Conservation (phyloP, 768 basidiomycete genomes). For the Basidioascus undulatus region DNA sequence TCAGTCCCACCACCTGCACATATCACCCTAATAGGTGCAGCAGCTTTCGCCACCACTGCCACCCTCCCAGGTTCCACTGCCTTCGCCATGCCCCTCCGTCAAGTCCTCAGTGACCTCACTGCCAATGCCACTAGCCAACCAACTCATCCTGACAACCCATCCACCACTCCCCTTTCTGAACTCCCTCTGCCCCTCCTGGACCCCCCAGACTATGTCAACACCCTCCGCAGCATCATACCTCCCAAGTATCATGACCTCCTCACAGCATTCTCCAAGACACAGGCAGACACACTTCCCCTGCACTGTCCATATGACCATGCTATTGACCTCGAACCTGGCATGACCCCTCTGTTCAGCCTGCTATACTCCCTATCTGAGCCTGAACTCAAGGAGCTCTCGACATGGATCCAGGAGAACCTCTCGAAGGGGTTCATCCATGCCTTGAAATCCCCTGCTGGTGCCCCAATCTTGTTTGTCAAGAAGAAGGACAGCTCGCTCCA, state of each 20-base stretch:
- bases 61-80: too few species aligned
- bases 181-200: too few species aligned
- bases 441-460: conserved; percentile 8
- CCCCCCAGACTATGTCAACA: too few species aligned
- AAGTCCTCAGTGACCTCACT: too few species aligned
- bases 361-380: conserved; percentile 10
- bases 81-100: too few species aligned
- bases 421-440: conserved; percentile 8
- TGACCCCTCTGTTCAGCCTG: conserved; percentile 6
- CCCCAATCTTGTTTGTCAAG: conserved; percentile 14
- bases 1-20: too few species aligned
- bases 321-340: conserved; percentile 9
- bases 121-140: too few species aligned
- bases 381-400: conserved; percentile 7
- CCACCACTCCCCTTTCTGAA: too few species aligned
- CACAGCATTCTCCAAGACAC: conserved; percentile 6
- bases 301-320: conserved; percentile 10
- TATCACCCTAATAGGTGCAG: too few species aligned
- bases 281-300: conserved; percentile 7
- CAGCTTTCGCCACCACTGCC: too few species aligned
- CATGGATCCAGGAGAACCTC: conserved; percentile 12
- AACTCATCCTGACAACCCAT: too few species aligned
- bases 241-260: conserved; percentile 6
- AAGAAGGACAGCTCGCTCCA: conserved; percentile 12
- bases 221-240: conserved; percentile 1